Evolutionary conservation across 2,329 filamentous ascomycete genomes (phyloP), one percentile per base, ranked within the genome.

Genomic region (Diaporthe amygdali): DNA sequence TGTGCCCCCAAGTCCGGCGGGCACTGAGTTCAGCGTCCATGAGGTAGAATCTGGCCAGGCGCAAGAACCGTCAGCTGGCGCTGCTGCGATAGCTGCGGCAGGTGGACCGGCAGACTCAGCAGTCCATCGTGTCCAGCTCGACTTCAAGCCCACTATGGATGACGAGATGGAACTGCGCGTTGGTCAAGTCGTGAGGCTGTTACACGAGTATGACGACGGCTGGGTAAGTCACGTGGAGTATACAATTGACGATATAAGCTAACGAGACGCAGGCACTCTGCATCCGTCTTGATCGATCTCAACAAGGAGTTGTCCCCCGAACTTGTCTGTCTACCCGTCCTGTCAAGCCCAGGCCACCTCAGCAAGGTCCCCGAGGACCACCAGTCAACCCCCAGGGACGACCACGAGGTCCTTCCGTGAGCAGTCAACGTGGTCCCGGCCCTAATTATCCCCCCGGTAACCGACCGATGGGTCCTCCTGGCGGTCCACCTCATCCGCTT

Each of bases 141-240:
- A 98, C 81, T 99, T 98, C 82, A 93, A 91, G 80, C 95, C 96
- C 32, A 96, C 93, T 4, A 92, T 98, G 87, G 93, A 94, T 7
- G 96, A 99, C 79, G 96, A 99, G 82, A 86, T 99, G 78, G 93
- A 91, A 74, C 87, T 99, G 54, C 89, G 86, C 74, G 90, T 92
- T 71, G 96, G 96, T 66, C 92, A 97, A 74, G 87, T 99, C 61
- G 94, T 98, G 64, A 90, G 96, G 74, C 86, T 99, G 74, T 86
- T 98, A 66, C 96, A 98, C 79, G 95, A 97, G 82, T 99, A 98
- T 78, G 96, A 99, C 79, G 96, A 99, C 83, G 96, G 96, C 77
- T 99, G 96, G 96, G 94, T 96, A 89, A 88, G 93, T 88, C 15
- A 12, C 39, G 22, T 15, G 34, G 4, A 10, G 8, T 3, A 27